These are phyloP conservation scores for Dendrocalamus sinicus DNA, from an alignment of 176 grass and related monocot genomes.

Conservation along the genomic window DNA sequence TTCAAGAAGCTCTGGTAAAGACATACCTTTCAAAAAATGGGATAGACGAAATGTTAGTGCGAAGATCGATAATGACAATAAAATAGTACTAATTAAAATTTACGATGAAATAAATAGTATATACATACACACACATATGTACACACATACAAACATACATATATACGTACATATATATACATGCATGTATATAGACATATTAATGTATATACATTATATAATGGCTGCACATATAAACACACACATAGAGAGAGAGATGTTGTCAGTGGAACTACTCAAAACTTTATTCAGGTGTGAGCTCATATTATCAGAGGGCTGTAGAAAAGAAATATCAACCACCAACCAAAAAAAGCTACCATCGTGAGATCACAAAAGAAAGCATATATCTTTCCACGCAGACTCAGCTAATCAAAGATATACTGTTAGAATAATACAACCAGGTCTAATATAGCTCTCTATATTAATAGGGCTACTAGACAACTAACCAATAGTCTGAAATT, in stretches of 20 bases:
- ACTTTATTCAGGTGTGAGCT: slow-evolving; percentile 72
- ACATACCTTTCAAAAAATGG: too few relatives aligned
- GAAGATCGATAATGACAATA: too few relatives aligned
- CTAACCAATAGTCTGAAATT: slow-evolving; percentile 91
- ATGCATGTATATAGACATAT: too few relatives aligned
- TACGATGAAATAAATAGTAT: too few relatives aligned
- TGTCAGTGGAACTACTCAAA: slow-evolving; percentile 60
- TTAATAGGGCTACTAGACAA: slow-evolving; percentile 91
- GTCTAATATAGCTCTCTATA: slow-evolving; percentile 97
- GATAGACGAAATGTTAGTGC: too few relatives aligned
- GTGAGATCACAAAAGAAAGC: slow-evolving; percentile 24
- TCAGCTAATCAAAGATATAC: slow-evolving; percentile 88
- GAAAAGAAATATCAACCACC: slow-evolving; percentile 24
- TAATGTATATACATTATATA: too few relatives aligned
- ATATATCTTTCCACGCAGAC: slow-evolving; percentile 79
- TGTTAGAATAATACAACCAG: slow-evolving; percentile 96
- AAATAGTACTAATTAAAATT: too few relatives aligned
- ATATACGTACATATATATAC: too few relatives aligned
- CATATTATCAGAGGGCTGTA: slow-evolving; percentile 78
- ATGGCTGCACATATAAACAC: too few relatives aligned
- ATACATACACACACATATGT: too few relatives aligned
- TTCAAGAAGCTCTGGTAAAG: too few relatives aligned
- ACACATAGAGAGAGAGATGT: not conserved
- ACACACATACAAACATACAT: too few relatives aligned
- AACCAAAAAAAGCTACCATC: slow-evolving; percentile 31